Percentiles rank a stretch among this genome's conserved stretches.
phyloP scores from a whole-genome alignment of 331 rosid genomes.

The Spiraea crenata region DNA sequence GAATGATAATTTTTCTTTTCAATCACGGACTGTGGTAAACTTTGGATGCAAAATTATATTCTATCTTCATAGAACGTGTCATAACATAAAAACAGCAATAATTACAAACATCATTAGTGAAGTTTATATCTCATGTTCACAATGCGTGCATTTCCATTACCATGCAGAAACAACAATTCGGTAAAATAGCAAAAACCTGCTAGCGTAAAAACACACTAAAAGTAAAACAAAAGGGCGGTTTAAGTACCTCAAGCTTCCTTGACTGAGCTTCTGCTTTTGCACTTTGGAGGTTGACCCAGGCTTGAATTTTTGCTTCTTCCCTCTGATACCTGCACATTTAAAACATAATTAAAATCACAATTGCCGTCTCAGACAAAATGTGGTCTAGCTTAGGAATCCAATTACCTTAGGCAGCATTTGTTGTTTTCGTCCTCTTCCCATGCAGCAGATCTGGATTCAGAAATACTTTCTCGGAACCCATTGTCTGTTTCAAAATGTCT shows the following conservation, averaged over 20 bases:
- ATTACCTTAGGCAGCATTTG: slow-evolving; percentile 79
- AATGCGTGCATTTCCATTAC: neutral
- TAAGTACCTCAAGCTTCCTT: slow-evolving; percentile 88
- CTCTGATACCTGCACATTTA: slow-evolving; percentile 69
- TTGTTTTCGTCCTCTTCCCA: slow-evolving; percentile 92
- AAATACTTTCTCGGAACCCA: slow-evolving; percentile 47
- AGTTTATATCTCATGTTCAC: neutral
- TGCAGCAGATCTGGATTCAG: slow-evolving; percentile 62
- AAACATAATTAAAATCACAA: slow-evolving; percentile 13
- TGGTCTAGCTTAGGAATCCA: neutral
- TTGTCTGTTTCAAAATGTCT: slow-evolving; percentile 64
- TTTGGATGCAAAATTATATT: too few species aligned
- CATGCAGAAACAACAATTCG: neutral
- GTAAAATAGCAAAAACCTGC: neutral
- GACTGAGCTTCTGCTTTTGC: slow-evolving; percentile 97
- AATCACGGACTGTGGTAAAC: too few species aligned
- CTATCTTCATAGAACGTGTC: too few species aligned
- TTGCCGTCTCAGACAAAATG: neutral
- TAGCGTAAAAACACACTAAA: neutral
- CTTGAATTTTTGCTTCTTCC: slow-evolving; percentile 91
- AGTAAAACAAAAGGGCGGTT: slow-evolving; percentile 1
- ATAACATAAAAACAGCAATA: too few species aligned
- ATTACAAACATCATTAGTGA: neutral
- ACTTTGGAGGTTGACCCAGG: slow-evolving; percentile 89
- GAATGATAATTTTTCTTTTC: too few species aligned